Base-by-base conservation (phyloP, 2,329 filamentous ascomycete species). In the Aspergillus candidus region DNA sequence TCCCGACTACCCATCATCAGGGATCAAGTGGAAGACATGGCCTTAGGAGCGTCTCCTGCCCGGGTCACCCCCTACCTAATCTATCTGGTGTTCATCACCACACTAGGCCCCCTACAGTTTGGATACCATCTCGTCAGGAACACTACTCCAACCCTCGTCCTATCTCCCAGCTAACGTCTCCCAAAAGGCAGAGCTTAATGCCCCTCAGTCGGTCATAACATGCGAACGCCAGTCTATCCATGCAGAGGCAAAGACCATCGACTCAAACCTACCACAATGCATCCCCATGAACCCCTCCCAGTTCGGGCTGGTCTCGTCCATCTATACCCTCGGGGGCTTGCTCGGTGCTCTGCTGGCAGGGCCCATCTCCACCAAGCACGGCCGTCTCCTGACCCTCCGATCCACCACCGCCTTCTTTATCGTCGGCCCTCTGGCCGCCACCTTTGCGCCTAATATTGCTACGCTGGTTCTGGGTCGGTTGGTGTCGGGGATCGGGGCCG, bases 151-250 rank as follows among this genome's bases (percentile, higher is more conserved):
- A 33, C 6, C 6, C 11, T 8, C 43, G n/a, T 10, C 15, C 27
- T 14, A 4, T 30, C 13, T 27, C 41, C n/a, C 39, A 18, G 35
- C 42, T 7, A 29, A 17, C 12, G 29, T n/a, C 11, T 50, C 29
- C 39, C 35, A 33, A 35, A 58, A 91, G 90, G 87, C 89, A 56
- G 93, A 97, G 66, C 79, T 98, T 51, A 98, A 98, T 66, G 88
- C 91, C 7, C 93, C 93, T 7, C 84, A 96, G 76, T 84, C 90
- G 73, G 88, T 94, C 59, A 85, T 98, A 58, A 94, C 87, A 45
- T 97, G 93, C 72, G 81, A 80, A 55, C 82, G 80, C 53, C 76
- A 78, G 53, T 71, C 72, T 33, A 73, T 78, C 50, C 54, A 60
- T 56, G 43, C 57, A 50, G 49, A 55, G 32, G 15, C 38, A 30